A percentile compares a stretch with the other conserved stretches of the same genome.
phyloP scores from a whole-genome alignment of 192 early-diverging fungal species.

The Glomus cerebriforme region DNA sequence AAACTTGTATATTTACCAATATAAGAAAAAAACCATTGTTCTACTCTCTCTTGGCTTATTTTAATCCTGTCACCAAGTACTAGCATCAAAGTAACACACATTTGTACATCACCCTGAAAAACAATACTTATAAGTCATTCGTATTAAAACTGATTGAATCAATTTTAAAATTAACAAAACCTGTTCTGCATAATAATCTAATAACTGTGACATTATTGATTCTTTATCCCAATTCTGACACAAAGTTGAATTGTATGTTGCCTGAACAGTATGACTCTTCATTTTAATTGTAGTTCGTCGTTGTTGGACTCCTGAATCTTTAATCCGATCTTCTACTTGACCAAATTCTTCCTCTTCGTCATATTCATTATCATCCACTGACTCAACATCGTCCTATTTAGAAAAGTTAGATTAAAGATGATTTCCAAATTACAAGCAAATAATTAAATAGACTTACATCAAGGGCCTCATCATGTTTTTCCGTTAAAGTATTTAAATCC shows the following conservation, averaged over 20 bases:
- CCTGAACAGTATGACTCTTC: conserved; percentile 40
- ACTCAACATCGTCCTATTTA: too few species aligned
- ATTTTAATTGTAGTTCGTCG: conserved; percentile 12
- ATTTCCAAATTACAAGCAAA: too few species aligned
- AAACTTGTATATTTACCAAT: conserved; percentile 47
- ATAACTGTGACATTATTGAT: conserved; percentile 53
- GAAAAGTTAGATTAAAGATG: too few species aligned
- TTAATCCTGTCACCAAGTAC: conserved; percentile 53
- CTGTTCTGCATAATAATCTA: conserved; percentile 76
- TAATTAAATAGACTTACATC: too few species aligned
- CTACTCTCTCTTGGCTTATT: conserved; percentile 49
- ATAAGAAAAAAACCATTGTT: conserved; percentile 72
- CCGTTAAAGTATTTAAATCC: neutral
- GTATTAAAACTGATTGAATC: neutral
- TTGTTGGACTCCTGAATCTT: neutral
- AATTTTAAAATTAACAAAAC: conserved; percentile 34
- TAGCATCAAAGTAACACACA: conserved; percentile 71
- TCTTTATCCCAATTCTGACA: conserved; percentile 48
- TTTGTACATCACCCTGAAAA: conserved; percentile 70
- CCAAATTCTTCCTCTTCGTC: too few species aligned
- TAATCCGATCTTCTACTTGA: too few species aligned
- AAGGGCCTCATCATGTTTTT: too few species aligned
- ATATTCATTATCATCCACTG: too few species aligned
- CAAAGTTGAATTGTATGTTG: conserved; percentile 40
- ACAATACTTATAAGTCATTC: neutral